phyloP scores from a whole-genome alignment of 192 early-diverging fungal species.

The Mortierella alpina region DNA sequence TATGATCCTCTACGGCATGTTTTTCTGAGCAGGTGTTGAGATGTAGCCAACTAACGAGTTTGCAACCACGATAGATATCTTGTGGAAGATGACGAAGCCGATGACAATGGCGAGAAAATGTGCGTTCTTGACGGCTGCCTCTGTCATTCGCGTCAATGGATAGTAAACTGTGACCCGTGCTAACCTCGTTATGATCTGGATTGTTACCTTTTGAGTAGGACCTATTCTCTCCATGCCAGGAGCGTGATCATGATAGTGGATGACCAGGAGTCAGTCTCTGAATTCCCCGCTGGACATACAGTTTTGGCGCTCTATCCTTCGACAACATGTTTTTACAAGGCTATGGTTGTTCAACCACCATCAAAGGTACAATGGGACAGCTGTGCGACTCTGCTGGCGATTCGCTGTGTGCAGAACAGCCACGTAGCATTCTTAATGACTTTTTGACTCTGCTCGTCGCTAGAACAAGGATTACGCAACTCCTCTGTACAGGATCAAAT shows the following conservation, averaged over 20 bases:
- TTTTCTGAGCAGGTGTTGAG: neutral
- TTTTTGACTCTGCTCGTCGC: neutral
- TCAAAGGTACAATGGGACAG: conserved; percentile 52
- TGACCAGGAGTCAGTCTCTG: conserved; percentile 50
- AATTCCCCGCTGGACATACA: conserved; percentile 54
- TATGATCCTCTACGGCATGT: conserved; percentile 17
- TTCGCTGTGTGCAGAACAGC: neutral
- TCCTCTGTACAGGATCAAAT: conserved; percentile 46
- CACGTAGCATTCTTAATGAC: neutral
- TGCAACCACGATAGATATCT: conserved; percentile 54
- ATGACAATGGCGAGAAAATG: conserved; percentile 60
- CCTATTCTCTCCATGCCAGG: conserved; percentile 56
- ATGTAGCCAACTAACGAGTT: neutral
- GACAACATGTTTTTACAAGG: conserved; percentile 70
- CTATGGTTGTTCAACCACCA: conserved; percentile 57
- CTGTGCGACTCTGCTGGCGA: neutral
- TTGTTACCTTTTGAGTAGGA: conserved; percentile 31
- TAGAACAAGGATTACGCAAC: conserved; percentile 33
- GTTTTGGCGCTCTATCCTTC: conserved; percentile 66
- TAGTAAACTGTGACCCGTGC: no score
- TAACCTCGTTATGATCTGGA: neutral
- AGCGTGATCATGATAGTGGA: conserved; percentile 61
- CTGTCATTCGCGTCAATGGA: no score
- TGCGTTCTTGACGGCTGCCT: conserved; percentile 25
- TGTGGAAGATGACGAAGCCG: conserved; percentile 67